Evolutionary conservation across 768 basidiomycete species (phyloP), one percentile per base, ranked within the genome.

Genomic region (Suillus americanus): DNA sequence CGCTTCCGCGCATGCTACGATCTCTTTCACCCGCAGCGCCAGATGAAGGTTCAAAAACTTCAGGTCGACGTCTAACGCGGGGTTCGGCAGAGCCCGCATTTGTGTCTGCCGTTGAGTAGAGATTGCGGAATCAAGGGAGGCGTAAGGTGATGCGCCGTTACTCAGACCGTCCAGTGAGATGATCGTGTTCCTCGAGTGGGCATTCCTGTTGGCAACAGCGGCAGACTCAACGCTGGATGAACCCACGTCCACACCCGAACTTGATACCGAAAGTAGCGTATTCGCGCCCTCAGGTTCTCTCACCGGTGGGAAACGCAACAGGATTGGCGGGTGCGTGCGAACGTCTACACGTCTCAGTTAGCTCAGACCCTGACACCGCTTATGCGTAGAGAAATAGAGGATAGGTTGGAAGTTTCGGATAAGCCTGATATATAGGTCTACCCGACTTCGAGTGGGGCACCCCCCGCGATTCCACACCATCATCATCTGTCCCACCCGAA

Each of bases 1-100:
- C 37, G 86, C 80, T 74, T 92, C 91, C 0, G 86, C 80, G 69
- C 89, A 91, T 9, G 82, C 89, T 16, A 91, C 67, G n/a, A 91
- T 80, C 71, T 90, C 90, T 64, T 83, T 80, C 10, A 83, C 83
- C 16, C 88, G 81, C 67, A 86, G 64, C 20, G 82, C 77, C n/a
- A 92, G 79, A 74, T 89, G 89, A 64, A 90, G 73, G 69, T 89
- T 88, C 54, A 90, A 74, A 9, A 83, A 80, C 62, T 82, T 79
- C 57, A 86, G 66, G 73, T 91, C 90, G 38, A 89, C 77, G 48
- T 82, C 77, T 67, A 89, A 73, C 9, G 76, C 80, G 50, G 77
- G 70, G 66, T 88, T 87, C 40, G 89, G 88, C n/a, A 89, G 72
- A 18, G 48, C 65, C 46, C 23, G 54, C 28, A 16, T 35, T 25